These are phyloP conservation scores for Arctium minus DNA, from an alignment of 129 eudicot genomes.

Conservation along the genomic window DNA sequence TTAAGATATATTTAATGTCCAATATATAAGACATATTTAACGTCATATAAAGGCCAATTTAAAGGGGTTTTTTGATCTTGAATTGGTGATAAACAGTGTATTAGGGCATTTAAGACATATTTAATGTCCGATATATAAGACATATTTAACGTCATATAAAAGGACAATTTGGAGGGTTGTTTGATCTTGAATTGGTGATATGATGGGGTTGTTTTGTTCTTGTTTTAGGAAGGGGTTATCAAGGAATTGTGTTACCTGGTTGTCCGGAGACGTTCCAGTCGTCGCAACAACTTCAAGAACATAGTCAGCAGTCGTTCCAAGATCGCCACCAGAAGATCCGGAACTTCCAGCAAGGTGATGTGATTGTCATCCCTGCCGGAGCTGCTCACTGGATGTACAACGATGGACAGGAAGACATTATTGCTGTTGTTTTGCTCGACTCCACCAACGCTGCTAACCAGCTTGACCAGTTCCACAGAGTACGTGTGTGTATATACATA, in stretches of 20 bases:
- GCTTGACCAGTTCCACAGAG: conserved; percentile 68
- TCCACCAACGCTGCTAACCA: conserved; percentile 53
- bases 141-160: neutral
- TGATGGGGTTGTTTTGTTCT: neutral
- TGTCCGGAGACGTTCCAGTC: conserved; percentile 73
- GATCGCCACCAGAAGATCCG: conserved; percentile 76
- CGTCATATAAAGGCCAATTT: too few relatives aligned
- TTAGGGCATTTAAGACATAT: too few relatives aligned
- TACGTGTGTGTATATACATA: neutral
- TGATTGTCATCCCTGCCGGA: conserved; percentile 65
- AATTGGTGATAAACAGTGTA: too few relatives aligned
- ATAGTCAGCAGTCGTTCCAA: conserved; percentile 25
- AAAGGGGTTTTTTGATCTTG: too few relatives aligned
- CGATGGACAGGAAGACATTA: conserved; percentile 54
- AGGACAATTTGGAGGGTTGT: neutral
- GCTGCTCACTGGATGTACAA: conserved; percentile 75
- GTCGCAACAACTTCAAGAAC: conserved; percentile 33
- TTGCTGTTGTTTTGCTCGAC: conserved; percentile 44
- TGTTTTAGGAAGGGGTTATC: conserved; percentile 59
- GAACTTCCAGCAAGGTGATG: conserved; percentile 54
- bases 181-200: neutral
- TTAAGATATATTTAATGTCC: too few relatives aligned
- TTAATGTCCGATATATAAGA: neutral
- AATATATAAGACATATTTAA: too few relatives aligned
- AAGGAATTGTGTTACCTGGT: conserved; percentile 52